A percentile compares a stretch with the other conserved stretches of the same genome.
Conservation (phyloP, 2,329 filamentous ascomycete genomes). For the Botrytis aclada region DNA sequence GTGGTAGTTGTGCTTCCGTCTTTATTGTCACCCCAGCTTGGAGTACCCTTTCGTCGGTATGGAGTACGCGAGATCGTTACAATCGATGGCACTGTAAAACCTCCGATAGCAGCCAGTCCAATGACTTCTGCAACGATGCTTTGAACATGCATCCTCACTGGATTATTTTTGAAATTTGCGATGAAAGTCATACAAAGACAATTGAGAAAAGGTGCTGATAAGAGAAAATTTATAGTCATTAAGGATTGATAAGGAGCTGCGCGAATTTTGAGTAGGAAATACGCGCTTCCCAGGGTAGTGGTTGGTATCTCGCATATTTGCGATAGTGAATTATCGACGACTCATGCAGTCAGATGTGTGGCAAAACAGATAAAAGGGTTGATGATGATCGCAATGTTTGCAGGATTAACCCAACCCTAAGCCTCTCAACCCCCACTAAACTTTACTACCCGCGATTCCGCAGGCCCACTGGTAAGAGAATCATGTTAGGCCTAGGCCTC, state of each 20-base stretch:
- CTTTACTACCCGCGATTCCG: neutral
- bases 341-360: slow-evolving; percentile 8
- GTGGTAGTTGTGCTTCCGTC: slow-evolving; percentile 66
- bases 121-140: slow-evolving; percentile 16
- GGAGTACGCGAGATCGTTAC: slow-evolving; percentile 9
- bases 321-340: slow-evolving; percentile 13
- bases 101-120: slow-evolving; percentile 12
- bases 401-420: slow-evolving; percentile 3
- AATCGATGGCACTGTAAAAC: slow-evolving; percentile 14
- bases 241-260: neutral
- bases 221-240: slow-evolving; percentile 3
- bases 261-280: slow-evolving; percentile 2
- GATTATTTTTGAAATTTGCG: neutral
- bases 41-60: neutral
- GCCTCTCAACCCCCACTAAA: neutral
- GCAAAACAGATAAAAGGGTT: neutral
- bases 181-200: neutral
- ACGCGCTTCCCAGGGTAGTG: slow-evolving; percentile 8
- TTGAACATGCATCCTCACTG: slow-evolving; percentile 1
- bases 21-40: slow-evolving; percentile 56
- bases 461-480: neutral
- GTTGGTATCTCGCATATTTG: slow-evolving; percentile 13
- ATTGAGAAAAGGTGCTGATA: neutral
- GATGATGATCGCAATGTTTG: neutral
- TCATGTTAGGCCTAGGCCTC: neutral